Evolutionary conservation across 2,329 filamentous ascomycete genomes (phyloP), one percentile per base, ranked within the genome.

Genomic region (Didymella glomerata): DNA sequence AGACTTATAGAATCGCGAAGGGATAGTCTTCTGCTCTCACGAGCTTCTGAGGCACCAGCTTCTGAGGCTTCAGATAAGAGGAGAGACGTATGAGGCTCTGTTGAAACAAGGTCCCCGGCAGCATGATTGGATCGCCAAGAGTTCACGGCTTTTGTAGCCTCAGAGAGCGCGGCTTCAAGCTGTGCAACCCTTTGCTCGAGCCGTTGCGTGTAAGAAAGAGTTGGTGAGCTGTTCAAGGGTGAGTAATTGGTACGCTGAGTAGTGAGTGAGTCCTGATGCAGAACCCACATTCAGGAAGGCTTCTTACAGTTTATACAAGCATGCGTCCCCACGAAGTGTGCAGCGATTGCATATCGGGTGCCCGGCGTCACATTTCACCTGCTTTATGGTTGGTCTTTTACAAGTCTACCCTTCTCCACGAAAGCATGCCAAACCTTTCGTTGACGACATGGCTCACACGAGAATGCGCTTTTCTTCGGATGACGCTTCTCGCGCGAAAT

Each of bases 321-420:
- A 48, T 18, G 18, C 28, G 30, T 48, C 28, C 14, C 45, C 45
- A 22, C 45, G 45, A 48, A 22, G n/a, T 9, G 18, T 30, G 27
- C 45, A 48, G 3, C 45, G 45, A 30, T 48, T 24, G 18, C 45
- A 48, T 7, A 48, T 28, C 3, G 45, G 45, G 11, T 48, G 45
- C 20, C 28, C 45, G 14, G 27, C 45, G 18, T 48, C 45, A n/a
- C 45, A 48, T 24, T 48, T 48, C 13, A 48, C 45, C 45, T 48
- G 13, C 11, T 13, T 3, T 20, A 5, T 32, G 7, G 28, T 22
- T 48, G 20, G n/a, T 30, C 16, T n/a, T 36, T 10, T 20, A 7
- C 9, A 14, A 20, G 2, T 20, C 13, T 6, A 46, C 16, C 9
- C n/a, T 2, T 18, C 16, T 46, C 16, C 16, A 30, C 32, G 14